phyloP scores from a whole-genome alignment of 1,284 basidiomycete genomes.

The Cerioporus squamosus region DNA sequence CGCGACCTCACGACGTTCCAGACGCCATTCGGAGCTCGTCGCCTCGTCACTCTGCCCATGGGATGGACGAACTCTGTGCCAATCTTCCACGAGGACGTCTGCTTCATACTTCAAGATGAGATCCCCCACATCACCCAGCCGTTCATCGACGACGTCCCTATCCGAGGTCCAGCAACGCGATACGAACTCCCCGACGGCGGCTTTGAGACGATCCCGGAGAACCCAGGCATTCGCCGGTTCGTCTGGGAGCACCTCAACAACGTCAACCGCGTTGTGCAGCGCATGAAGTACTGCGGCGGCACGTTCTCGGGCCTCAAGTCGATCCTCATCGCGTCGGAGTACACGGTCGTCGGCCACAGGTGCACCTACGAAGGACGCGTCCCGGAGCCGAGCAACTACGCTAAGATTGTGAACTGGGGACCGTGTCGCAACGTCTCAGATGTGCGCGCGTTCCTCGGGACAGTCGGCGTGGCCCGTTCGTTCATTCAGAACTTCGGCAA shows the following conservation, averaged over 20 bases:
- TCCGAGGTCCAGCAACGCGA: slow-evolving; percentile 27
- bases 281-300: slow-evolving; percentile 30
- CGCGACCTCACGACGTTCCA: slow-evolving; percentile 33
- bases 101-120: slow-evolving; percentile 39
- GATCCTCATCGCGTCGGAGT: slow-evolving; percentile 16
- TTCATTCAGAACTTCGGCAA: slow-evolving; percentile 28
- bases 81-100: slow-evolving; percentile 41
- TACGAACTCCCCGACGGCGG: slow-evolving; percentile 25
- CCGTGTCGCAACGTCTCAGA: slow-evolving; percentile 20
- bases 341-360: slow-evolving; percentile 33
- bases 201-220: slow-evolving; percentile 33
- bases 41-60: slow-evolving; percentile 38
- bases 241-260: slow-evolving; percentile 36
- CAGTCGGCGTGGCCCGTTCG: slow-evolving; percentile 21
- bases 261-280: slow-evolving; percentile 36
- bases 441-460: slow-evolving; percentile 28
- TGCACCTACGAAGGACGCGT: slow-evolving; percentile 30
- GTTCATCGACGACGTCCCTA: slow-evolving; percentile 37
- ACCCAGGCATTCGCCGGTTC: slow-evolving; percentile 37
- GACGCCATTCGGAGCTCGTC: slow-evolving; percentile 25
- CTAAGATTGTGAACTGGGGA: slow-evolving; percentile 30
- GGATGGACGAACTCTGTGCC: slow-evolving; percentile 45
- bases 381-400: slow-evolving; percentile 28
- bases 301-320: slow-evolving; percentile 31
- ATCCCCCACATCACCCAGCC: slow-evolving; percentile 38